Evolutionary conservation across 176 grass and related monocot species (phyloP).

Genomic region (Typha latifolia): DNA sequence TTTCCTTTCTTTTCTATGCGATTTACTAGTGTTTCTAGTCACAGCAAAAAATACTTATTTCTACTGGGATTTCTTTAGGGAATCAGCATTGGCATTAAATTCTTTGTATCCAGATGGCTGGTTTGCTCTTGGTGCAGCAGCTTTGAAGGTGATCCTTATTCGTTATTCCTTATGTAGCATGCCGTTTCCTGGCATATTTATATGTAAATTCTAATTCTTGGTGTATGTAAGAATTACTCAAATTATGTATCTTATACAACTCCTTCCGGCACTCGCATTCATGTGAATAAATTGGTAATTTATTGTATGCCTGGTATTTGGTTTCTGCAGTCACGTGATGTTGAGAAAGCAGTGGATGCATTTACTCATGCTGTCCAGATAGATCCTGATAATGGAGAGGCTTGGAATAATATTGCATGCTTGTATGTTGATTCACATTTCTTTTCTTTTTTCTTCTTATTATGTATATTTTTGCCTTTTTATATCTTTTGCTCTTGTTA

Average conservation of each 20-base stretch:
- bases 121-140: slow-evolving; percentile 85
- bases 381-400: slow-evolving; percentile 99
- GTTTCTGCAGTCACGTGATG: slow-evolving; percentile 62
- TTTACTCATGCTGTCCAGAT: slow-evolving; percentile 89
- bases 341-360: slow-evolving; percentile 85
- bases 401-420: slow-evolving; percentile 96
- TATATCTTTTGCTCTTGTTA: not conserved
- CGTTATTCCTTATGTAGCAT: slow-evolving; percentile 9
- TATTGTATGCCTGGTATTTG: not conserved
- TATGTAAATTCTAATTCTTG: not conserved
- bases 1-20: slow-evolving; percentile 15
- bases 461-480: not conserved
- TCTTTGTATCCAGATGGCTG: slow-evolving; percentile 87
- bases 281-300: not conserved
- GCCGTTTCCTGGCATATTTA: not conserved
- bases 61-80: slow-evolving; percentile 38
- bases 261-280: not conserved
- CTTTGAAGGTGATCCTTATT: slow-evolving; percentile 61
- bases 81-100: slow-evolving; percentile 89
- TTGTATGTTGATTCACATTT: slow-evolving; percentile 36
- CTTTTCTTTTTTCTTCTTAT: slow-evolving; percentile 3
- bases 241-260: not conserved
- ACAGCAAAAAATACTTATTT: slow-evolving; percentile 6
- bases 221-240: not conserved
- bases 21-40: slow-evolving; percentile 4